These are phyloP conservation scores for Gossypium bickii DNA, from an alignment of 345 rosid genomes.

Conservation along the genomic window DNA sequence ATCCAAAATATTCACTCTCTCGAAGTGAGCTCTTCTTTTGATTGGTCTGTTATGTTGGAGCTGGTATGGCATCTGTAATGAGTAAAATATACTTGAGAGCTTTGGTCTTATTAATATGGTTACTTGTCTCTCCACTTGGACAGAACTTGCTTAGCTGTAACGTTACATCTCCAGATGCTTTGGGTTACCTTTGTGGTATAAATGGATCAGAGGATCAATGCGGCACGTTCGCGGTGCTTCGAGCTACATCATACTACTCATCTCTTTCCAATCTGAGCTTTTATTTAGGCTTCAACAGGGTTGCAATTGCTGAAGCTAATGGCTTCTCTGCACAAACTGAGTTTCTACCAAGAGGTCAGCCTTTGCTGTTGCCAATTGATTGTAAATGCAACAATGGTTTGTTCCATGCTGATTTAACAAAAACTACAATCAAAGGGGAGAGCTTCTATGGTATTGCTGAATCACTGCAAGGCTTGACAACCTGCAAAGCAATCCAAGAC, in stretches of 20 bases:
- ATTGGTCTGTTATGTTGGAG: slow-evolving; percentile 17
- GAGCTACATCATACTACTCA: slow-evolving; percentile 44
- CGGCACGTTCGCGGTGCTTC: slow-evolving; percentile 53
- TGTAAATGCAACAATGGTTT: slow-evolving; percentile 56
- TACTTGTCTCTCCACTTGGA: slow-evolving; percentile 33
- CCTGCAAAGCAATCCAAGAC: slow-evolving; percentile 53
- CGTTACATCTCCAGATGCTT: slow-evolving; percentile 39
- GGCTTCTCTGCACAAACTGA: slow-evolving; percentile 49
- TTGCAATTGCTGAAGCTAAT: slow-evolving; percentile 38
- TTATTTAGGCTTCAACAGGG: slow-evolving; percentile 47
- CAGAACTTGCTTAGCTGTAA: slow-evolving; percentile 50
- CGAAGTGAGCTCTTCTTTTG: slow-evolving; percentile 12
- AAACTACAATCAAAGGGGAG: slow-evolving; percentile 53
- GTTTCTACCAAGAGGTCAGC: slow-evolving; percentile 43
- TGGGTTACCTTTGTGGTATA: slow-evolving; percentile 42
- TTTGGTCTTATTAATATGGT: slow-evolving; percentile 36
- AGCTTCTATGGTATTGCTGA: slow-evolving; percentile 52
- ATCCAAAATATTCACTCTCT: slow-evolving; percentile 49
- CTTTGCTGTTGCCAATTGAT: slow-evolving; percentile 50
- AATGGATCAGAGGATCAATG: slow-evolving; percentile 36
- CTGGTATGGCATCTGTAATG: slow-evolving; percentile 39
- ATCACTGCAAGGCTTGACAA: slow-evolving; percentile 65
- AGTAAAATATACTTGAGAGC: slow-evolving; percentile 31
- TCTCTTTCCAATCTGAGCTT: slow-evolving; percentile 56
- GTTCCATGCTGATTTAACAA: slow-evolving; percentile 51